phyloP scores from a whole-genome alignment of 208 protist genomes.

The Trichomonas vaginalis region DNA sequence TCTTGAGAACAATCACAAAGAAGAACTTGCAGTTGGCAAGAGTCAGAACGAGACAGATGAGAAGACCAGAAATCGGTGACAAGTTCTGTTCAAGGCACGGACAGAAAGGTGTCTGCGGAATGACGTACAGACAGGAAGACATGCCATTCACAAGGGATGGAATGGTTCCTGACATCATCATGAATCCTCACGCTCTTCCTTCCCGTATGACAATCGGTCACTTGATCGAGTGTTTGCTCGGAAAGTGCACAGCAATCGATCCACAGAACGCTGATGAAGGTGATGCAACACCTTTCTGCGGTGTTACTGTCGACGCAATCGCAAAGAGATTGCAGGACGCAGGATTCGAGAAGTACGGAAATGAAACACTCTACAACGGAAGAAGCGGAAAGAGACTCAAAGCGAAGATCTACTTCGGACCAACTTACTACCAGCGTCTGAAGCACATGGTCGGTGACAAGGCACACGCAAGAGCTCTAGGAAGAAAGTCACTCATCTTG shows the following conservation, averaged over 20 bases:
- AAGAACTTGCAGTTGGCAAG: slow-evolving; percentile 55
- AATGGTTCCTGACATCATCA: slow-evolving; percentile 86
- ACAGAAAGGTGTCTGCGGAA: slow-evolving; percentile 86
- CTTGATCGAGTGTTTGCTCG: slow-evolving; percentile 70
- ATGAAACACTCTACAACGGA: slow-evolving; percentile 68
- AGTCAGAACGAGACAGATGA: slow-evolving; percentile 62
- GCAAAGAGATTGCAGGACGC: slow-evolving; percentile 28
- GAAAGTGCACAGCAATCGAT: slow-evolving; percentile 17
- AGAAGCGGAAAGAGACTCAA: slow-evolving; percentile 69
- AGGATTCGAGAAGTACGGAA: slow-evolving; percentile 38
- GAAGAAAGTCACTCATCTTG: slow-evolving; percentile 63
- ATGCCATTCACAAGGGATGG: slow-evolving; percentile 78
- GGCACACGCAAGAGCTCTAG: slow-evolving; percentile 62
- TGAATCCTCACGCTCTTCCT: slow-evolving; percentile 93
- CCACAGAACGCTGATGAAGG: slow-evolving; percentile 56
- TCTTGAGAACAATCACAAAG: slow-evolving; percentile 70
- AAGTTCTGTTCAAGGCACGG: slow-evolving; percentile 89
- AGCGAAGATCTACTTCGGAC: slow-evolving; percentile 71
- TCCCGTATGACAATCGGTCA: slow-evolving; percentile 94
- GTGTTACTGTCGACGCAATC: slow-evolving; percentile 54
- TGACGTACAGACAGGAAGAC: slow-evolving; percentile 82
- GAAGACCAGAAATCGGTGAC: slow-evolving; percentile 64
- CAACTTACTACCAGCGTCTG: slow-evolving; percentile 76
- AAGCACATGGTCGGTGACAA: slow-evolving; percentile 87
- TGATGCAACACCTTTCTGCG: slow-evolving; percentile 81